Percentiles rank a stretch among this genome's conserved stretches.
Evolutionary conservation across 345 rosid genomes (phyloP).

Genomic region (Zanthoxylum bungeanum): DNA sequence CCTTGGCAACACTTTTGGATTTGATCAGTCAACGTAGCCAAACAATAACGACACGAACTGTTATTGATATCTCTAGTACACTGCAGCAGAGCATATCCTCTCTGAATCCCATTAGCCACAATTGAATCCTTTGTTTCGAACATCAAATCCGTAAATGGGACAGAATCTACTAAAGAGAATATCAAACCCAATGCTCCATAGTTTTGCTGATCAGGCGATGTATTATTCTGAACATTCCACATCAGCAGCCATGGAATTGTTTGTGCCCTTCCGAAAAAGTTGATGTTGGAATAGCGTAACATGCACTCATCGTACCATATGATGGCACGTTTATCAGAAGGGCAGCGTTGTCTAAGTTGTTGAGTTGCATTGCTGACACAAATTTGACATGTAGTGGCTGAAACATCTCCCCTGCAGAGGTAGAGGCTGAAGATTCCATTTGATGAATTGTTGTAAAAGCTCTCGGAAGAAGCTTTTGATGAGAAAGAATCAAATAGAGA

Average conservation of each 20-base stretch:
- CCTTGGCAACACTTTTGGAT: neutral
- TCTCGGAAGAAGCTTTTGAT: constrained; percentile 8
- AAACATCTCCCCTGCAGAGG: constrained; percentile 27
- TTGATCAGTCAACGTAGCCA: neutral
- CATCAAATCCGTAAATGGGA: neutral
- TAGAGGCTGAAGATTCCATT: constrained; percentile 14
- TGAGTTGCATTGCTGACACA: constrained; percentile 20
- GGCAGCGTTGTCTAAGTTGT: neutral
- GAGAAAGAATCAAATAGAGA: constrained; percentile 1
- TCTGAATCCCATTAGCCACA: neutral
- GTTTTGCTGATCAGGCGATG: neutral
- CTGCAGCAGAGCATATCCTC: constrained; percentile 25
- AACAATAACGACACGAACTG: neutral
- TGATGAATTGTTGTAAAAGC: constrained; percentile 30
- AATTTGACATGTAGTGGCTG: neutral
- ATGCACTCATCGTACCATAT: constrained; percentile 25
- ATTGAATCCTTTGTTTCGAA: neutral
- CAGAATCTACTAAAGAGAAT: neutral
- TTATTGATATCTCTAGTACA: constrained; percentile 23
- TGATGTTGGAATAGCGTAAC: constrained; percentile 26
- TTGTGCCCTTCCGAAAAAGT: constrained; percentile 11
- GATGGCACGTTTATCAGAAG: constrained; percentile 17
- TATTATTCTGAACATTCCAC: neutral
- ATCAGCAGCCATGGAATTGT: neutral
- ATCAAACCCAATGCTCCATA: neutral